Percentiles rank a stretch among this genome's conserved stretches.
phyloP scores from a whole-genome alignment of 805 yeast species.

The Candida endomychidarum region DNA sequence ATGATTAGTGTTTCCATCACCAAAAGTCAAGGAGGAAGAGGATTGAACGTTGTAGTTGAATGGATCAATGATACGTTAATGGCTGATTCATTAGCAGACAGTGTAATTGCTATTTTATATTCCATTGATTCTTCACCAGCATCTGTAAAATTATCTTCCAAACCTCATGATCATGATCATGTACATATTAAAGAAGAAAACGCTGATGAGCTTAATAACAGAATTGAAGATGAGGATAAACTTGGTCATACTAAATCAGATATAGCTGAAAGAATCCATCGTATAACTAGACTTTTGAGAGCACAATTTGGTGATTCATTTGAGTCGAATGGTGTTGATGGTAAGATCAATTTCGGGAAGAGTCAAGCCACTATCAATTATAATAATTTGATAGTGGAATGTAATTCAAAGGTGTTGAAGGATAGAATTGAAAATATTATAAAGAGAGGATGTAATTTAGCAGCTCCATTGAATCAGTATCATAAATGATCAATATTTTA shows the following conservation, averaged over 20 bases:
- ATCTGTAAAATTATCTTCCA: slow-evolving; percentile 82
- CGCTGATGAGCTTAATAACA: background rate
- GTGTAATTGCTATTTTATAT: slow-evolving; percentile 83
- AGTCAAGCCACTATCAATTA: slow-evolving; percentile 71
- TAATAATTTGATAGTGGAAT: slow-evolving; percentile 59
- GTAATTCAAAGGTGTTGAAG: slow-evolving; percentile 71
- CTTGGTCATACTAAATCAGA: slow-evolving; percentile 28
- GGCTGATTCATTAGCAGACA: slow-evolving; percentile 93
- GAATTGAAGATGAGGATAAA: slow-evolving; percentile 12
- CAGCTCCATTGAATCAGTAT: slow-evolving; percentile 72
- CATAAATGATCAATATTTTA: background rate
- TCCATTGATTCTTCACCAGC: slow-evolving; percentile 95
- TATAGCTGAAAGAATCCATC: slow-evolving; percentile 34
- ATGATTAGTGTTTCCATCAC: slow-evolving; percentile 44
- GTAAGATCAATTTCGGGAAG: slow-evolving; percentile 70
- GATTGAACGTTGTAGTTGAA: slow-evolving; percentile 61
- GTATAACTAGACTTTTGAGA: slow-evolving; percentile 60
- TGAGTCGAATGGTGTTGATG: slow-evolving; percentile 37
- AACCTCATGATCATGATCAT: slow-evolving; percentile 47
- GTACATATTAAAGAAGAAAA: slow-evolving; percentile 11
- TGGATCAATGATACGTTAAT: slow-evolving; percentile 84
- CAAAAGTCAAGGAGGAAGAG: slow-evolving; percentile 25
- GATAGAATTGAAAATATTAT: slow-evolving; percentile 83
- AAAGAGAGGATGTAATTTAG: slow-evolving; percentile 72
- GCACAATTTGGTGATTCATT: slow-evolving; percentile 90